A percentile compares a stretch with the other conserved stretches of the same genome.
phyloP scores from a whole-genome alignment of 352 stramenopile genomes.

The Phytopythium oedochilum region DNA sequence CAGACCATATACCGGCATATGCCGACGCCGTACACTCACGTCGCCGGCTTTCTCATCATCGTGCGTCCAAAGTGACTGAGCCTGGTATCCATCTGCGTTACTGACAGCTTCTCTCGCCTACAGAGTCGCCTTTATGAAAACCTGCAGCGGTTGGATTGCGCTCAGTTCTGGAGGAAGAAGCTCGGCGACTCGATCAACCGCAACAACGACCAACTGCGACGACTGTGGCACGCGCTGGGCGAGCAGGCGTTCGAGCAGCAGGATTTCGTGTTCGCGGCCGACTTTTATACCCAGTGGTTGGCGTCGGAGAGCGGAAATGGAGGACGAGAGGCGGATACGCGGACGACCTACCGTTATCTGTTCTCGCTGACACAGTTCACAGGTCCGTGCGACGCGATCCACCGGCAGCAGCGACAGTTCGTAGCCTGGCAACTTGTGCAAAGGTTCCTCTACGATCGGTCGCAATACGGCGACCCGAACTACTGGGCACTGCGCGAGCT shows the following conservation, averaged over 20 bases:
- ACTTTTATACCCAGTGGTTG: constrained; percentile 21
- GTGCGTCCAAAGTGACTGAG: constrained; percentile 16
- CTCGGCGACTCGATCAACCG: not conserved
- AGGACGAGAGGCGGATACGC: constrained; percentile 1
- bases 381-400: constrained; percentile 1
- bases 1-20: constrained; percentile 42
- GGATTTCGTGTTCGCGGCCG: constrained; percentile 33
- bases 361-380: constrained; percentile 18
- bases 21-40: constrained; percentile 33
- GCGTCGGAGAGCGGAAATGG: not conserved
- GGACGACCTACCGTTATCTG: constrained; percentile 23
- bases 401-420: constrained; percentile 8
- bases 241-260: constrained; percentile 21
- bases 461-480: constrained; percentile 15
- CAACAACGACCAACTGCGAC: not conserved
- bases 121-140: constrained; percentile 38
- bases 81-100: not conserved
- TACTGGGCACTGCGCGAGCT: constrained; percentile 31
- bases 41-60: constrained; percentile 40
- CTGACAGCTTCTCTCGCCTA: not conserved
- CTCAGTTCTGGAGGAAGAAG: constrained; percentile 39
- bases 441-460: constrained; percentile 5
- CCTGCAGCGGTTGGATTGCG: constrained; percentile 7
- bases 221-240: constrained; percentile 13
- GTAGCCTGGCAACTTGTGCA: constrained; percentile 28